Evolutionary conservation across 2,329 filamentous ascomycete species (phyloP).

Genomic region (Paraphoma sp.): DNA sequence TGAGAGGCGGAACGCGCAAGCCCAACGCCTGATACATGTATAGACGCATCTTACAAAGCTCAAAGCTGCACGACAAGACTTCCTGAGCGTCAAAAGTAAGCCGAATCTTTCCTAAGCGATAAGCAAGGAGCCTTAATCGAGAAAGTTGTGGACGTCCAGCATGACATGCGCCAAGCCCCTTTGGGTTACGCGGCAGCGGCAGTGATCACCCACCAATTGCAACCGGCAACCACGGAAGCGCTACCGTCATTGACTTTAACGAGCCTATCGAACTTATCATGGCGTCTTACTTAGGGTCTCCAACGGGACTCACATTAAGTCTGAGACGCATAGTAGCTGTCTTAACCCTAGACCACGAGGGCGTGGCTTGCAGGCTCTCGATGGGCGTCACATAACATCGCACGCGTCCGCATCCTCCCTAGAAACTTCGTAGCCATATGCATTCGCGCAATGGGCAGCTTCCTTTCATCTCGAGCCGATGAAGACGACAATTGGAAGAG

Average conservation of each 20-base stretch:
- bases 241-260: not conserved
- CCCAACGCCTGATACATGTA: not conserved
- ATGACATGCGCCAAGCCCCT: not conserved
- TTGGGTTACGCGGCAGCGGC: not conserved
- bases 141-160: not conserved
- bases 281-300: not conserved
- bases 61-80: not conserved
- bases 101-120: not conserved
- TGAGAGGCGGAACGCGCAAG: no score
- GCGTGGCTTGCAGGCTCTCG: not conserved
- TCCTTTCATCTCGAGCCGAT: conserved; percentile 14
- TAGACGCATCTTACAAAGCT: not conserved
- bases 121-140: not conserved
- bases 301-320: not conserved
- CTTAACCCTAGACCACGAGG: not conserved
- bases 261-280: not conserved
- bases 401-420: no score
- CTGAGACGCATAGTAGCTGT: not conserved
- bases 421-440: not conserved
- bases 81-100: not conserved
- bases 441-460: conserved; percentile 15
- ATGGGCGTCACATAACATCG: not conserved
- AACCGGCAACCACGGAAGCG: not conserved
- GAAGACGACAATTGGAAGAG: conserved; percentile 14
- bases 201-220: not conserved